These are phyloP conservation scores for Moricandia moricandioides DNA, from an alignment of 345 rosid species.

Conservation along the genomic window DNA sequence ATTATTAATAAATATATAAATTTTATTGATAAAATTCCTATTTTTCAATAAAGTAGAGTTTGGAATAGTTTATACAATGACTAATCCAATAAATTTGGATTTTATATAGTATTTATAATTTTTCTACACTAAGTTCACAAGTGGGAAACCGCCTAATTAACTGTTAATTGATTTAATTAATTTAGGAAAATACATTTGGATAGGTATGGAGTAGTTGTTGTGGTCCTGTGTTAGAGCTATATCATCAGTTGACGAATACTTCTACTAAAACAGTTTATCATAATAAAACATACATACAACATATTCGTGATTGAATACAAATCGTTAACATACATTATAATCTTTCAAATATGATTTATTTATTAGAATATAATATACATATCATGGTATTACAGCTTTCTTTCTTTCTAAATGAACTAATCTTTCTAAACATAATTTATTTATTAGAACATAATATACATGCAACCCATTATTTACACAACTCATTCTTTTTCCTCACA, in stretches of 20 bases:
- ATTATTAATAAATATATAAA: too few species aligned
- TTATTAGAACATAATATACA: conserved; percentile 3
- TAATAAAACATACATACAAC: too few species aligned
- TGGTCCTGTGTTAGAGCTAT: neutral
- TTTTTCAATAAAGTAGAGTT: too few species aligned
- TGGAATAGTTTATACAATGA: too few species aligned
- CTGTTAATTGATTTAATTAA: neutral
- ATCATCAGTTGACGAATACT: neutral
- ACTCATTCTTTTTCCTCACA: neutral
- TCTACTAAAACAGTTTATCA: too few species aligned
- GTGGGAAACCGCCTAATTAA: conserved; percentile 16
- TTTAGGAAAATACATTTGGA: neutral
- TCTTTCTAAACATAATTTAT: conserved; percentile 1
- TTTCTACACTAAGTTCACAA: conserved; percentile 2
- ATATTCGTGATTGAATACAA: neutral
- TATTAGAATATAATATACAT: neutral
- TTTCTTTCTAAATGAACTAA: neutral
- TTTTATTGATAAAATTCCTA: too few species aligned
- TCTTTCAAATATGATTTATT: neutral
- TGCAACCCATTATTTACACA: conserved; percentile 7
- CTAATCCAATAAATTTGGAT: too few species aligned
- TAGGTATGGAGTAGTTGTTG: conserved; percentile 1
- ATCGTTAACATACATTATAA: neutral
- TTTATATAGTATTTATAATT: too few species aligned
- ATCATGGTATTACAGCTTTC: conserved; percentile 3